Base-by-base conservation (phyloP, 2,329 filamentous ascomycete species). In the Moelleriella libera region DNA sequence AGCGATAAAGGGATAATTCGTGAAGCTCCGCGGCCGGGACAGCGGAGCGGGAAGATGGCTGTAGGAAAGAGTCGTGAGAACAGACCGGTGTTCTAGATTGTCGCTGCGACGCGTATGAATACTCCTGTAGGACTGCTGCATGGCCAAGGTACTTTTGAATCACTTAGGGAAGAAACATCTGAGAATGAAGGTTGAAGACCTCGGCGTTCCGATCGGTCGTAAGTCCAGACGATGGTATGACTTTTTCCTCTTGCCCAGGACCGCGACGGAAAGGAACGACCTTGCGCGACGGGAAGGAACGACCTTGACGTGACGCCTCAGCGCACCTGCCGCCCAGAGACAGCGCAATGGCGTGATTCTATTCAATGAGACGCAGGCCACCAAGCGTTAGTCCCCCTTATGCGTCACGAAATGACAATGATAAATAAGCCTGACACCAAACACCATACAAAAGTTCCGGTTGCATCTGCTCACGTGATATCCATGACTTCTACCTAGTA, bases 401-500 rank as follows among this genome's bases (percentile, higher is more conserved):
- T 21, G 21, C 21, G 21, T 21, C 21, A 21, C 21, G 34, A 12
- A 12, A 37, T 12, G 34, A 9, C 8, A 37, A 8, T 37, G 8
- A 37, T 37, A 8, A 8, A 37, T 41, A 8, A 47, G n/a, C 5
- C 43, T 21, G 32, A 21, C 40, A 41, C 51, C 48, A 50, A 52
- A 57, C 56, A 52, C 56, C 56, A 44, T 51, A 45, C 52, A 52
- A 48, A 32, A 48, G 45, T 40, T 47, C 45, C 47, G 45, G 37
- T 50, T 44, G 45, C 44, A 49, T 41, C 43, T 40, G 44, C 21
- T 11, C 37, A 37, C 37, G 6, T 41, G n/a, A 28, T 45, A 4
- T 42, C 5, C 2, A 29, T 34, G 39, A 32, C 47, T 34, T 39
- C 28, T 29, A 31, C 48, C 56, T 47, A 63, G 52, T 54, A 68